Evolutionary conservation across 1,139 yeast species (phyloP), one percentile per base, ranked within the genome.

Genomic region (Candida sp.): DNA sequence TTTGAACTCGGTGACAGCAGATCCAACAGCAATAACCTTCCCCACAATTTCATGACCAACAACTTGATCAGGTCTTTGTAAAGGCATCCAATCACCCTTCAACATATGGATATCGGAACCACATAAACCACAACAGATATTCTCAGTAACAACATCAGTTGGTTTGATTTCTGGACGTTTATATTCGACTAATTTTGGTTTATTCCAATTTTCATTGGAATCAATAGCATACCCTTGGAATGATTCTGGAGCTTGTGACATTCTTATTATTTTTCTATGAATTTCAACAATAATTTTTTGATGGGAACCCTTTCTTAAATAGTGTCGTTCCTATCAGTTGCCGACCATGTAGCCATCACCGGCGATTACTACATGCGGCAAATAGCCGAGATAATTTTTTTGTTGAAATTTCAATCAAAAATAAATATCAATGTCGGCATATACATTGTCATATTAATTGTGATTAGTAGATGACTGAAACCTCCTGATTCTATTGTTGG

Each of bases 21-120:
- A 58, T 45, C 87, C 87, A 25, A 78, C 64, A 21, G 70, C 68
- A 46, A 75, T 63, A 32, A 81, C 84, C 27, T 66, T 63, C 34
- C 86, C 87, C 41, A 76, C 61, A 47, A 79, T 78, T 57, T 81
- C 87, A 61, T 73, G 75, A 22, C 78, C 78, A 21, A 67, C 70
- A 40, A 59, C 55, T 38, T 63, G 64, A 35, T 57, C 55, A 11
- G 51, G 41, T 52, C 70, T 56, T 19, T 51, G 47, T 49, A 54
- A 50, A 21, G 69, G 59, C 11, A 65, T 57, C 64, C 76, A 70
- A 47, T 71, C 75, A 29, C 79, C 82, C 43, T 60, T 56, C 39
- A 66, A 61, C 34, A 75, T 68, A 55, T 76, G 82, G 47, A 75
- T 57, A 53, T 80, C 85, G 8, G 82, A 69, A 23, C 84, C 86